Evolutionary conservation across 1,284 basidiomycete genomes (phyloP).

Genomic region (Rhizoctonia solani): DNA sequence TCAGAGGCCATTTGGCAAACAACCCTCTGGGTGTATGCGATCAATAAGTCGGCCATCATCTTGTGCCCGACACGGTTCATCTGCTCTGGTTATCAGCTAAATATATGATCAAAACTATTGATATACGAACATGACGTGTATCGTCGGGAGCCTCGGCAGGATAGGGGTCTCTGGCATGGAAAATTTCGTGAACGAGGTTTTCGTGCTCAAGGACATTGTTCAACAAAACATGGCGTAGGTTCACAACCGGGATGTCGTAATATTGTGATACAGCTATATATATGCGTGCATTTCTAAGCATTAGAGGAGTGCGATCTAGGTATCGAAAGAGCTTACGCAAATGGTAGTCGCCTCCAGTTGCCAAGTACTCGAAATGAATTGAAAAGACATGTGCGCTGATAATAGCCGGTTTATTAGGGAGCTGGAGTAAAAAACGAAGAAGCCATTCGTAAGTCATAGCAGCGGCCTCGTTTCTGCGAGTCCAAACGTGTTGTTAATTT

Average conservation of each 20-base stretch:
- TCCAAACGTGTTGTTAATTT: neutral
- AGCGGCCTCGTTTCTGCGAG: conserved; percentile 34
- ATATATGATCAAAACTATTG: neutral
- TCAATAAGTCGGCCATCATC: conserved; percentile 46
- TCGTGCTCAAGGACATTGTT: conserved; percentile 35
- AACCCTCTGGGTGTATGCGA: conserved; percentile 47
- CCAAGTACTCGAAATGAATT: conserved; percentile 33
- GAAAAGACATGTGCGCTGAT: conserved; percentile 37
- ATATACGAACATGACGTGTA: conserved; percentile 35
- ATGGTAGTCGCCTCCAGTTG: conserved; percentile 40
- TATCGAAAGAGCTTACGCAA: conserved; percentile 19
- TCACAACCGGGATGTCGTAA: conserved; percentile 38
- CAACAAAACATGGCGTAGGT: conserved; percentile 36
- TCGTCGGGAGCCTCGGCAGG: conserved; percentile 22
- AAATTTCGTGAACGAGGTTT: conserved; percentile 26
- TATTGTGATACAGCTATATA: conserved; percentile 36
- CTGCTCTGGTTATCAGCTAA: conserved; percentile 2
- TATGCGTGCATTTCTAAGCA: no score
- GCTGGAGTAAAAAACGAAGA: conserved; percentile 32
- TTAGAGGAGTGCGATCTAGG: neutral
- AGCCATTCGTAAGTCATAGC: conserved; percentile 38
- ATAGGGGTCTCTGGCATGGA: conserved; percentile 20
- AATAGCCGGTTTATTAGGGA: conserved; percentile 37
- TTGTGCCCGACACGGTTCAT: conserved; percentile 37
- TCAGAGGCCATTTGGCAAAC: conserved; percentile 44